Base-by-base conservation (phyloP, 2,329 filamentous ascomycete species). In the Pyrenochaeta sp. region DNA sequence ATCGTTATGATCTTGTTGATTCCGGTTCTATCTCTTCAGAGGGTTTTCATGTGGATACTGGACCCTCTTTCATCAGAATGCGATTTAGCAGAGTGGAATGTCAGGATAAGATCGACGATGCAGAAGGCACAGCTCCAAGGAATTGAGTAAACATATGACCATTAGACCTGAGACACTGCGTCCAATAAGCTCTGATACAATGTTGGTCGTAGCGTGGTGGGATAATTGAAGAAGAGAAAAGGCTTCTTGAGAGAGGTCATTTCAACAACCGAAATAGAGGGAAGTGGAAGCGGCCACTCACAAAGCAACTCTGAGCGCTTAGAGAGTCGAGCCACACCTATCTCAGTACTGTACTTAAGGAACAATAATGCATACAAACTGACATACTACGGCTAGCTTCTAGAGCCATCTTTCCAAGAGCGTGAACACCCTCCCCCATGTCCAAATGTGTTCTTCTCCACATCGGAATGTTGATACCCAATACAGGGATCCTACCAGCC, bases 1-100 rank as follows among this genome's bases (percentile, higher is more conserved):
- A 51, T 60, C 60, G 53, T 40, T 62, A 52, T 58, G 28, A n/a
- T 43, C 24, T 45, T 40, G 15, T 52, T 52, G 39, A 40, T 55
- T 30, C n/a, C 30, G n/a, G 48, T 58, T 10, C 28, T 42, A 25
- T 45, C 52, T 36, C 3, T 54, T 43, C 52, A 49, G 32, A 34
- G 42, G 40, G n/a, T 32, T 36, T 32, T 39, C 12, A 8, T 43
- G 34, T 32, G 27, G 34, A 32, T 43, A 44, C 27, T 40, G 25
- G 34, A 25, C 10, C 8, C 15, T 43, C 22, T 22, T 47, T 47
- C 45, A 19, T 27, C 45, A 47, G 45, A 47, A 24, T 47, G 22
- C 22, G 22, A 36, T 48, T 36, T 30, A 25, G 19, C n/a, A 30
- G 46, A 30, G 28, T 48, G 48, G 36, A 36, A 27, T 47, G 34